Evolutionary conservation across 2,329 filamentous ascomycete species (phyloP), one percentile per base, ranked within the genome.

Genomic region (Claviceps lovelessii): DNA sequence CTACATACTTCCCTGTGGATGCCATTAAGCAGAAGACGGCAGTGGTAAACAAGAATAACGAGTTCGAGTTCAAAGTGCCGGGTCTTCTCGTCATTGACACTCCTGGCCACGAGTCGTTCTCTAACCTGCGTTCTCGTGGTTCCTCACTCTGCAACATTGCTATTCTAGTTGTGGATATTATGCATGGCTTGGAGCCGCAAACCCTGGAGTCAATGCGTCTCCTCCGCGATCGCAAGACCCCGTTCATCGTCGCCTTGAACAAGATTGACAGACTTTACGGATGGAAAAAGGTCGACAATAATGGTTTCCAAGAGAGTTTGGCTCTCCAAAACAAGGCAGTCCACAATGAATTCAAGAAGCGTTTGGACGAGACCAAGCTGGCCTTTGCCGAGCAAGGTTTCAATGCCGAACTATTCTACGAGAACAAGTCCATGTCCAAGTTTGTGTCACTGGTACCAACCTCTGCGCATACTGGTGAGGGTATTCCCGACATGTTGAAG

Each of bases 41-140:
- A 23, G 91, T 97, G 17, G 87, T 98, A 67, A 98, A 98, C 77
- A 79, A 81, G 65, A 90, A 98, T 66, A 84, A 85, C 64, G 79
- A 79, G 55, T 96, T 98, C 69, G 88, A 96, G 58, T 94, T 96
- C 81, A 98, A 96, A 76, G 88, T 98, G 28, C 94, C 93, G 48
- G 93, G 93, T 79, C 81, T 98, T 54, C 75, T 98, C 61, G 84
- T 98, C 65, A 98, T 98, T 66, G 93, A 98, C 73, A 98, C 93
- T 0, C 94, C 93, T 65, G 93, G 93, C 75, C 93, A 98, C 90
- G 93, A 98, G 82, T 98, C 93, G 65, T 98, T 98, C 82, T 95
- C 91, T 59, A 98, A 98, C 73, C 75, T 98, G 61, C 87, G 94
- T 66, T 96, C 91, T 61, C 84, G 94, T 74, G 93, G 93, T 73